Conservation (phyloP, 805 yeast genomes). For the Myxozyma melibiosi region DNA sequence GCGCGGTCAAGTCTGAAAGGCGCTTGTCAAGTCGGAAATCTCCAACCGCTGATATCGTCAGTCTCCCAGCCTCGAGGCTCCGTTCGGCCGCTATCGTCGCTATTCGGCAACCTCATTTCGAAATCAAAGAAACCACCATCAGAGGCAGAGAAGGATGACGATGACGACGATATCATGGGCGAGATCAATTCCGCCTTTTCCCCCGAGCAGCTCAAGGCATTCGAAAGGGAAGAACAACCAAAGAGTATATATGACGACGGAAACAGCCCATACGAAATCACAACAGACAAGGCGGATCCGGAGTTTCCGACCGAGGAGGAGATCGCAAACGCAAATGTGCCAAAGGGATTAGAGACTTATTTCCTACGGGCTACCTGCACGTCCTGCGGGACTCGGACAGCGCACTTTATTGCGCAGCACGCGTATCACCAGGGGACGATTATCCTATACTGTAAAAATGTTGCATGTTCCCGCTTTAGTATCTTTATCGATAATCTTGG, state of each 20-base stretch:
- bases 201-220: not conserved
- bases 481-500: constrained; percentile 19
- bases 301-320: constrained; percentile 29
- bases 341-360: constrained; percentile 8
- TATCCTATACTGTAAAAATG: constrained; percentile 5
- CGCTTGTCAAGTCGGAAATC: too few species aligned
- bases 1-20: too few species aligned
- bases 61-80: too few species aligned
- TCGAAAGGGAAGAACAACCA: not conserved
- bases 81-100: too few species aligned
- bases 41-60: too few species aligned
- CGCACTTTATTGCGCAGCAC: constrained; percentile 22
- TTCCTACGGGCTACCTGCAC: constrained; percentile 14
- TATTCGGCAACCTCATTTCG: too few species aligned
- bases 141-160: not conserved
- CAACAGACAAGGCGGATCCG: constrained; percentile 14
- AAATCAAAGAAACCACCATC: not conserved
- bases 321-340: constrained; percentile 18
- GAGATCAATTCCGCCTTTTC: constrained; percentile 10
- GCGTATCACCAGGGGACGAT: constrained; percentile 27
- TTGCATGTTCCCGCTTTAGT: constrained; percentile 16
- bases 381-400: constrained; percentile 18
- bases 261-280: not conserved
- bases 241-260: constrained; percentile 2
- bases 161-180: constrained; percentile 4